These are phyloP conservation scores for Trichophyton benhamiae DNA, from an alignment of 2,329 filamentous ascomycete genomes.

Conservation along the genomic window DNA sequence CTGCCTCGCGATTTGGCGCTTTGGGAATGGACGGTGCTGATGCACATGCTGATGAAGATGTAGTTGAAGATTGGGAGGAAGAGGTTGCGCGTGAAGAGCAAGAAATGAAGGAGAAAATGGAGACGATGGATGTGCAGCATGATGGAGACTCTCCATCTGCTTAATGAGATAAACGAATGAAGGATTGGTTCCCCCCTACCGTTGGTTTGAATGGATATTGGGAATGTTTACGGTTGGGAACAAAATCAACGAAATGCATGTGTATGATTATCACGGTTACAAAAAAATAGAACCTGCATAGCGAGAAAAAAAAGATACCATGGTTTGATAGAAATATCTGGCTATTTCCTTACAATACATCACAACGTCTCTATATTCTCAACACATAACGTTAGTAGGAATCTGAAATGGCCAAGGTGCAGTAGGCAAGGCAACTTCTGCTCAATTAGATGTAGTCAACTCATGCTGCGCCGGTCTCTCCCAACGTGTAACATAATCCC, in stretches of 20 bases:
- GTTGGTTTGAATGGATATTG: not conserved
- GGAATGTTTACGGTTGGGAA: not conserved
- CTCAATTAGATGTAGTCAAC: not conserved
- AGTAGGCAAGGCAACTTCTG: not conserved
- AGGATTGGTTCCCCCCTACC: not conserved
- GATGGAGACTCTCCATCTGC: not conserved
- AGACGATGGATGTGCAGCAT: not conserved
- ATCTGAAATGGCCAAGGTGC: not conserved
- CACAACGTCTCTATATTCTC: not conserved
- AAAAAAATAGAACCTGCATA: not conserved
- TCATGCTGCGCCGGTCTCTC: constrained; percentile 5
- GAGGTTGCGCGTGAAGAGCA: constrained; percentile 34
- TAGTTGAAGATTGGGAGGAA: constrained; percentile 38
- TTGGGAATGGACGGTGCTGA: constrained; percentile 18
- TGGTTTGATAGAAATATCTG: not conserved
- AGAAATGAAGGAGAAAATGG: constrained; percentile 14
- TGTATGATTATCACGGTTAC: not conserved
- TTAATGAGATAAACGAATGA: not conserved
- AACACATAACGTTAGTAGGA: not conserved
- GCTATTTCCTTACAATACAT: not conserved
- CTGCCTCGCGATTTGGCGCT: constrained; percentile 19
- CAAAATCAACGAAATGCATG: not conserved
- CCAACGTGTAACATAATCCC: constrained; percentile 9
- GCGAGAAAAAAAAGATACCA: not conserved
- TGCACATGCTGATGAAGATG: constrained; percentile 22